A percentile compares a stretch with the other conserved stretches of the same genome.
phyloP scores from a whole-genome alignment of 2,329 filamentous ascomycete species.

The Chaetothyriales sp. region DNA sequence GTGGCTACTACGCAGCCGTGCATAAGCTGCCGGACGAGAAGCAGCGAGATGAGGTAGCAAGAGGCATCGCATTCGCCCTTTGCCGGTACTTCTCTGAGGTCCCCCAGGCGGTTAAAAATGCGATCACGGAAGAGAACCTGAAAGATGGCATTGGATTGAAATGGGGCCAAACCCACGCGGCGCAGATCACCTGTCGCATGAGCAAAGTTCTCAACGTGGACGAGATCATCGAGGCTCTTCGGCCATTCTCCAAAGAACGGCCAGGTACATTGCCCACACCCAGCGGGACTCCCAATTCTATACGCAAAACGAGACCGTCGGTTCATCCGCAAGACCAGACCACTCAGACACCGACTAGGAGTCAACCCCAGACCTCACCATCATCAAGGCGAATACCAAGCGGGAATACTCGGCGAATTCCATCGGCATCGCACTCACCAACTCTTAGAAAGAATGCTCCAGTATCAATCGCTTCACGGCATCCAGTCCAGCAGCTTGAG shows the following conservation, averaged over 20 bases:
- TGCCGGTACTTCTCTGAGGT: constrained; percentile 91
- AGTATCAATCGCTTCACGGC: constrained; percentile 60
- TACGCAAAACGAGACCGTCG: constrained; percentile 16
- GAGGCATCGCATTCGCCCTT: constrained; percentile 79
- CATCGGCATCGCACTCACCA: constrained; percentile 10
- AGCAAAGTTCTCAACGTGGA: constrained; percentile 60
- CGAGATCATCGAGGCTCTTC: constrained; percentile 58
- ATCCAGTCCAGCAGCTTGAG: constrained; percentile 68
- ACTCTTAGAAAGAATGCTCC: constrained; percentile 35
- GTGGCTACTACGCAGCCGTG: constrained; percentile 79
- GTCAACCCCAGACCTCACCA: not conserved
- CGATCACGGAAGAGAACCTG: constrained; percentile 37
- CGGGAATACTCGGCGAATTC: constrained; percentile 8
- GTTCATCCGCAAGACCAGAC: constrained; percentile 11
- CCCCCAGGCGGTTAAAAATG: constrained; percentile 57
- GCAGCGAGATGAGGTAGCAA: constrained; percentile 86
- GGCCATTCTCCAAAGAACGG: constrained; percentile 16
- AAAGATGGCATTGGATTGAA: constrained; percentile 14
- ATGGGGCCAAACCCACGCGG: constrained; percentile 64
- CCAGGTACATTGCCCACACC: constrained; percentile 11
- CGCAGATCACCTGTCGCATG: constrained; percentile 75
- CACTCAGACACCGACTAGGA: constrained; percentile 6
- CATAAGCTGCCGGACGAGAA: constrained; percentile 80
- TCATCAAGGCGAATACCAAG: constrained; percentile 11
- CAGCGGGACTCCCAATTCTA: constrained; percentile 11